phyloP scores from a whole-genome alignment of 208 protist genomes.

The Trypanosoma brucei region DNA sequence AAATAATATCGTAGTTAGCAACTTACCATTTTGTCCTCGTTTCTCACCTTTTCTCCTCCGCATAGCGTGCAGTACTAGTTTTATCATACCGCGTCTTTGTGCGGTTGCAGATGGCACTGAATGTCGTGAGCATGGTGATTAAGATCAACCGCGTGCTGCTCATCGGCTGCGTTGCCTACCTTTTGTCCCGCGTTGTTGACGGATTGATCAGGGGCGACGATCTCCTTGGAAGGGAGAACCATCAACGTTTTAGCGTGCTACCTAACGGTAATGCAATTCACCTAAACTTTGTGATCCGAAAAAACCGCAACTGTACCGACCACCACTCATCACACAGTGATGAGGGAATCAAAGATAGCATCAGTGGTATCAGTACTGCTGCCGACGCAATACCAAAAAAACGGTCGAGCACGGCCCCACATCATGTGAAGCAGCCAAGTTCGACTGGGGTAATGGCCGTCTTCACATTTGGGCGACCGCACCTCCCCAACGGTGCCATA shows the following conservation, averaged over 20 bases:
- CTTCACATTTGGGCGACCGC: neutral
- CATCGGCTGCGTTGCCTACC: neutral
- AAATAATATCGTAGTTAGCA: too few relatives aligned
- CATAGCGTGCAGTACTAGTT: neutral
- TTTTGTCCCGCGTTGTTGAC: neutral
- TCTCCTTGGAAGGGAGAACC: neutral
- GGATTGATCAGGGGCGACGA: slow-evolving; percentile 8
- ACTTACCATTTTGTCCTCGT: too few relatives aligned
- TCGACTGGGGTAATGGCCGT: slow-evolving; percentile 12
- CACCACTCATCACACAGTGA: neutral
- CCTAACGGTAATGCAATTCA: slow-evolving; percentile 10
- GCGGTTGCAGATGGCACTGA: neutral
- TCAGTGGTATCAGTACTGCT: neutral
- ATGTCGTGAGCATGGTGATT: too few relatives aligned
- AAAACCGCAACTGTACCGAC: neutral
- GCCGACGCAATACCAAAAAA: too few relatives aligned
- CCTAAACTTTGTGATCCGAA: neutral
- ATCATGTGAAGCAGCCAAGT: neutral
- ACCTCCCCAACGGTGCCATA: slow-evolving; percentile 1
- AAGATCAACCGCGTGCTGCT: neutral
- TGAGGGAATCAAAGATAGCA: neutral
- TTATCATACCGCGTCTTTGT: neutral
- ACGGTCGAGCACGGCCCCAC: too few relatives aligned
- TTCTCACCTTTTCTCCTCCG: too few relatives aligned
- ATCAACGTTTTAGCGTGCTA: neutral